phyloP scores from a whole-genome alignment of 306 rosid genomes.

The Rosa multiflora region DNA sequence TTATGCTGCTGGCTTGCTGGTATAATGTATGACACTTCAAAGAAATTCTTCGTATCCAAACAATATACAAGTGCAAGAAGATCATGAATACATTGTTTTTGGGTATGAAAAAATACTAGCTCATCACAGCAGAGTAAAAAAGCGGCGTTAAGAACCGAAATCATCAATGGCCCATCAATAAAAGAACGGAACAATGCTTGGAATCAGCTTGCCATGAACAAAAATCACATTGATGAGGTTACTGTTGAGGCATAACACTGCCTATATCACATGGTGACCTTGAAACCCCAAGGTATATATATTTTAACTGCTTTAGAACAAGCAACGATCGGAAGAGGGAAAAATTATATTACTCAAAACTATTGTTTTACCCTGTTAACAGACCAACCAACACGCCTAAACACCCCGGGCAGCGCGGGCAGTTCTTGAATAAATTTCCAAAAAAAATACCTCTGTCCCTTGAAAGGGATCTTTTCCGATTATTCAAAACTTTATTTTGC shows the following conservation, averaged over 20 bases:
- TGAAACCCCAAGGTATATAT: conserved; percentile 1
- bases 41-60: too few relatives aligned
- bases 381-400: conserved; percentile 28
- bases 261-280: conserved; percentile 12
- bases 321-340: conserved; percentile 14
- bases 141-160: neutral
- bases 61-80: neutral
- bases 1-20: too few relatives aligned
- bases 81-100: too few relatives aligned
- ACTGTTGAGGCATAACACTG: neutral
- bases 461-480: conserved; percentile 34
- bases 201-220: conserved; percentile 1
- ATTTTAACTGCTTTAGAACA: conserved; percentile 3
- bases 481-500: conserved; percentile 33
- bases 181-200: neutral
- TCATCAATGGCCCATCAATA: neutral
- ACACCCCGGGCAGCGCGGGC: conserved; percentile 11
- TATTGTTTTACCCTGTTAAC: conserved; percentile 23
- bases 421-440: conserved; percentile 22
- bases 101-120: too few relatives aligned
- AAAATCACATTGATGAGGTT: neutral
- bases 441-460: conserved; percentile 32
- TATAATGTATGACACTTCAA: too few relatives aligned
- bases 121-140: neutral
- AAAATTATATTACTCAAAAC: conserved; percentile 7